Conservation (phyloP, 257 asterid genomes). For the Fraxinus anomala region DNA sequence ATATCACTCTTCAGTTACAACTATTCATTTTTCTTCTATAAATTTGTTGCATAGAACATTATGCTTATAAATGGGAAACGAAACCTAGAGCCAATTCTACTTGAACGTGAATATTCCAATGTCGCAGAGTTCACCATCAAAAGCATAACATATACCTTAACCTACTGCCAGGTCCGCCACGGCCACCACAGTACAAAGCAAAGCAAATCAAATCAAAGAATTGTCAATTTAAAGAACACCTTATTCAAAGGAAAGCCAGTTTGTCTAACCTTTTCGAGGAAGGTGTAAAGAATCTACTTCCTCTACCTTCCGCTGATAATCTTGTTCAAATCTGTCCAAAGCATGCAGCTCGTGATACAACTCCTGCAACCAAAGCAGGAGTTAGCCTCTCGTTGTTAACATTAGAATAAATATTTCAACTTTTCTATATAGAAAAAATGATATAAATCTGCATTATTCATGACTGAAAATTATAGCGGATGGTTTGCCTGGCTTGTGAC, state of each 20-base stretch:
- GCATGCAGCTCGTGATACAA: slow-evolving; percentile 91
- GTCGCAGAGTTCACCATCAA: background rate
- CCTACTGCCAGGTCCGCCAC: background rate
- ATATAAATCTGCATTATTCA: slow-evolving; percentile 10
- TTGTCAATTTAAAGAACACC: slow-evolving; percentile 10
- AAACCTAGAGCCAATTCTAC: background rate
- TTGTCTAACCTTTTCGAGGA: slow-evolving; percentile 79
- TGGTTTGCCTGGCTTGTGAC: background rate
- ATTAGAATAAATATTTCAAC: slow-evolving; percentile 13
- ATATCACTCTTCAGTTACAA: background rate
- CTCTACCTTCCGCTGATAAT: slow-evolving; percentile 83
- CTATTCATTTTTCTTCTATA: background rate
- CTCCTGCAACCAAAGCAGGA: slow-evolving; percentile 62
- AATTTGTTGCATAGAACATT: background rate
- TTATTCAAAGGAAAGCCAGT: slow-evolving; percentile 3
- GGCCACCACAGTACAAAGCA: background rate
- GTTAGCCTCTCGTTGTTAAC: slow-evolving; percentile 24
- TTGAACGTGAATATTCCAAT: background rate
- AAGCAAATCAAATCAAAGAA: slow-evolving; percentile 4
- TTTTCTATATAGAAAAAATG: slow-evolving; percentile 8
- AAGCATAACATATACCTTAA: slow-evolving; percentile 8
- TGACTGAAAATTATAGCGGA: background rate
- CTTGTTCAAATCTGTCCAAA: slow-evolving; percentile 88
- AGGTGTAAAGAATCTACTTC: slow-evolving; percentile 88
- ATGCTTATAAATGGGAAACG: background rate